Evolutionary conservation across 1,284 basidiomycete genomes (phyloP).

Genomic region (Malassezia obtusa): DNA sequence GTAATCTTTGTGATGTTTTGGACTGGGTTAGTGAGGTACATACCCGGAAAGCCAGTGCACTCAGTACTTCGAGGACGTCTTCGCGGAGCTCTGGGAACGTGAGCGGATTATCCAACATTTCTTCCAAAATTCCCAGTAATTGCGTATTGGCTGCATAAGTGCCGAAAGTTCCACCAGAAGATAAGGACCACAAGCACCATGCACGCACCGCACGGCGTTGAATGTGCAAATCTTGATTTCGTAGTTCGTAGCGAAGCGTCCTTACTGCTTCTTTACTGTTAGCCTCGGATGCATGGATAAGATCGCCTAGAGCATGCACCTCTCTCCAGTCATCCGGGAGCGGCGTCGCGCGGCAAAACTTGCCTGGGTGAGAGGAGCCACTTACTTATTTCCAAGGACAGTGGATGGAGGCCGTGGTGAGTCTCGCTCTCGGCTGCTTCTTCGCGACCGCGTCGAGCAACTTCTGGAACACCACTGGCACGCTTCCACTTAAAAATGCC

Average conservation of each 20-base stretch:
- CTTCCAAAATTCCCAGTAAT: constrained; percentile 1
- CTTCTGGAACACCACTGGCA: not conserved
- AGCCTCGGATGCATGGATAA: not conserved
- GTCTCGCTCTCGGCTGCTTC: not conserved
- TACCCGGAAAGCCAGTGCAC: constrained; percentile 6
- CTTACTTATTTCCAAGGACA: not conserved
- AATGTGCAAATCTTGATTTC: not conserved
- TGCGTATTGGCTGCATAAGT: not conserved
- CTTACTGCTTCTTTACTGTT: constrained; percentile 11
- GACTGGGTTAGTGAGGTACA: not conserved
- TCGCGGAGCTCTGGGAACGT: constrained; percentile 1
- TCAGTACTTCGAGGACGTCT: constrained; percentile 4
- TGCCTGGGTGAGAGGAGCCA: not conserved
- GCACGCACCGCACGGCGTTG: constrained; percentile 14
- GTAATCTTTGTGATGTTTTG: not conserved
- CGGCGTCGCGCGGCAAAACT: constrained; percentile 3
- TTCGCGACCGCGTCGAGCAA: not conserved
- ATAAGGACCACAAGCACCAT: constrained; percentile 15
- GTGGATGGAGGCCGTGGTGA: not conserved
- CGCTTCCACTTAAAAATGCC: not conserved
- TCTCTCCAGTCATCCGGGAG: constrained; percentile 1
- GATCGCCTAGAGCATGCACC: constrained; percentile 12
- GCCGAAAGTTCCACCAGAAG: not conserved
- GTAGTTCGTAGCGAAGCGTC: not conserved
- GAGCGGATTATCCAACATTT: not conserved